Conservation (phyloP, 345 rosid genomes). For the Nephelium lappaceum region DNA sequence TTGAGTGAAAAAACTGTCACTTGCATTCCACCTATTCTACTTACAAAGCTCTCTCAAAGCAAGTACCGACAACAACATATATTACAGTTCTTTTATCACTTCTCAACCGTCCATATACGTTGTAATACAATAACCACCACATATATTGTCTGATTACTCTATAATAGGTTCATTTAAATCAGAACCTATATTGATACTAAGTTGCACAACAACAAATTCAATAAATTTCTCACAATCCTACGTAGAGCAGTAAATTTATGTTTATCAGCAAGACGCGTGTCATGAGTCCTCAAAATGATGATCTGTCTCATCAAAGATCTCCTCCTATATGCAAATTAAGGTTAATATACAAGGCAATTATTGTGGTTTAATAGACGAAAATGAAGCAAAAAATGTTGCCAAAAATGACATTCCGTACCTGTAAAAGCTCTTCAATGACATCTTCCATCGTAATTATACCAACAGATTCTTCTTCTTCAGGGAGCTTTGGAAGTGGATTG, state of each 20-base stretch:
- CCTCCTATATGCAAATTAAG: slow-evolving; percentile 59
- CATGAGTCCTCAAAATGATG: slow-evolving; percentile 74
- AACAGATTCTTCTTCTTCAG: slow-evolving; percentile 89
- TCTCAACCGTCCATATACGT: background rate
- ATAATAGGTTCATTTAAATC: background rate
- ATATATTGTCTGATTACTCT: background rate
- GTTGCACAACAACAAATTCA: slow-evolving; percentile 6
- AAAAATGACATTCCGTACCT: slow-evolving; percentile 39
- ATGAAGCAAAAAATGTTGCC: background rate
- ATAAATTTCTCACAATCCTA: slow-evolving; percentile 11
- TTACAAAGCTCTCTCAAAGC: slow-evolving; percentile 1
- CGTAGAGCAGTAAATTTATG: background rate
- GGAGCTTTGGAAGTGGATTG: slow-evolving; percentile 62
- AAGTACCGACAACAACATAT: background rate
- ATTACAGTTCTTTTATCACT: background rate
- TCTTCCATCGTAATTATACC: slow-evolving; percentile 99
- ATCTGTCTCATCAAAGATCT: slow-evolving; percentile 95
- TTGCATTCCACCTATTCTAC: background rate
- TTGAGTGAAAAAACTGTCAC: background rate
- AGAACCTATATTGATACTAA: background rate
- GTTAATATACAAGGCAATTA: background rate
- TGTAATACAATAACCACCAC: background rate
- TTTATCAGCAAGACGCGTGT: slow-evolving; percentile 19
- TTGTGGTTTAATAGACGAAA: background rate
- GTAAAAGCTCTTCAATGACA: slow-evolving; percentile 95